Base-by-base conservation (phyloP, 306 rosid species). In the Gynostemma pentaphyllum region DNA sequence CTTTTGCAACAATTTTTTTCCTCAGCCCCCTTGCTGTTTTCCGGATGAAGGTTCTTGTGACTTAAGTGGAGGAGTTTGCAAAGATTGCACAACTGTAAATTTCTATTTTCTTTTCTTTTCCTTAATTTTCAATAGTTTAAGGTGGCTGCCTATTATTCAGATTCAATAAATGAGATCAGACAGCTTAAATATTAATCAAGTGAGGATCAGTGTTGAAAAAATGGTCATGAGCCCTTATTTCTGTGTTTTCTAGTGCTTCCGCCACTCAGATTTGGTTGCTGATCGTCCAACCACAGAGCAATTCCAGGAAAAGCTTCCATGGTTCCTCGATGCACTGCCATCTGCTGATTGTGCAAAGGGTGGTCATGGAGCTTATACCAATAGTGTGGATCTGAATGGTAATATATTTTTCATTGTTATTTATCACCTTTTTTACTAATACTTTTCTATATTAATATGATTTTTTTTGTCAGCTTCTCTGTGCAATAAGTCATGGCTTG, bases 341-440 rank as follows among this genome's bases (percentile, higher is more conserved):
- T 91, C 98, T 30, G 95, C 98, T 69, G 98, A 91, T 79, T 91
- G 98, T 80, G 98, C 98, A 53, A 91, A 91, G 83, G 96, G 96
- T 74, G 98, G 98, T 67, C 98, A 91, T 72, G 98, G 98, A 69
- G 98, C 98, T 69, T 91, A 91, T 79, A 85, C 98, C 78, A 91
- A 84, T 69, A 91, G 98, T 78, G 78, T 91, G 56, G 91, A 91
- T 86, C 78, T 91, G 59, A 80, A 82, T 62, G 98, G 98, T 88
- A 54, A 83, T 57, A 68, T 48, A 47, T 52, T 76, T 53, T 26
- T 30, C 54, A 29, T 28, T 41, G 51, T 51, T 34, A 24, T 57
- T 67, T 45, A 2, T 50, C 13, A 18, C 52, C 50, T 26, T 51
- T 55, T 51, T 55, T 42, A 28, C 16, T 37, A 5, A 27, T 22